Base-by-base conservation (phyloP, 805 yeast genomes). In the Yamadazyma sp. region DNA sequence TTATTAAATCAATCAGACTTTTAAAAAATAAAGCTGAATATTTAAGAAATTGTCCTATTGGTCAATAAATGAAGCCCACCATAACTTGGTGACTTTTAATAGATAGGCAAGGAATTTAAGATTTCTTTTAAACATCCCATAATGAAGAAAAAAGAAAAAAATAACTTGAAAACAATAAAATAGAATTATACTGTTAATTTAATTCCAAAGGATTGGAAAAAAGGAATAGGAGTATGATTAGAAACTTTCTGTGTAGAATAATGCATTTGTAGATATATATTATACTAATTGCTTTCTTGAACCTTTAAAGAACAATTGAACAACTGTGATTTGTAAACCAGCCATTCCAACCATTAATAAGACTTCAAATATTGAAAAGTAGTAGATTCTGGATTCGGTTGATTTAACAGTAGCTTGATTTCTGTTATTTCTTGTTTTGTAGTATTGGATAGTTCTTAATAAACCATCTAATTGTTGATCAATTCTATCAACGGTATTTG, bases 341-440 rank as follows among this genome's bases (percentile, higher is more conserved):
- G 87, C 85, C 84, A 84, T 78, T 23, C 78, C 80, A 32, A 82
- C 86, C 75, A 83, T 83, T 48, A 82, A 68, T 27, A 76, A 56
- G 45, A 86, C 83, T 55, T 82, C 88, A 39, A 78, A 61, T 35
- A 85, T 62, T 30, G 89, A 79, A 53, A 85, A 76, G 75, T 82
- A 86, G 55, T 83, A 81, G 40, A 86, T 74, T 55, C 95, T 78
- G 13, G 80, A 66, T 52, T 82, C 86, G 21, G 95, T 86, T 33
- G 86, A 77, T 58, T 72, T 71, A 44, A 86, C 96, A 27, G 96
- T 86, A 33, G 82, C 77, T 76, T 86, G 93, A 65, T 91, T 91
- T 65, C 98, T 77, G 65, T 79, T 79, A 62, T 86, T 91, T 68
- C 98, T 82, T 9, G 94, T 80, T 62, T 80, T 84, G 70, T 89